Evolutionary conservation across 176 grass and related monocot genomes (phyloP).

Genomic region (Ensete ventricosum): DNA sequence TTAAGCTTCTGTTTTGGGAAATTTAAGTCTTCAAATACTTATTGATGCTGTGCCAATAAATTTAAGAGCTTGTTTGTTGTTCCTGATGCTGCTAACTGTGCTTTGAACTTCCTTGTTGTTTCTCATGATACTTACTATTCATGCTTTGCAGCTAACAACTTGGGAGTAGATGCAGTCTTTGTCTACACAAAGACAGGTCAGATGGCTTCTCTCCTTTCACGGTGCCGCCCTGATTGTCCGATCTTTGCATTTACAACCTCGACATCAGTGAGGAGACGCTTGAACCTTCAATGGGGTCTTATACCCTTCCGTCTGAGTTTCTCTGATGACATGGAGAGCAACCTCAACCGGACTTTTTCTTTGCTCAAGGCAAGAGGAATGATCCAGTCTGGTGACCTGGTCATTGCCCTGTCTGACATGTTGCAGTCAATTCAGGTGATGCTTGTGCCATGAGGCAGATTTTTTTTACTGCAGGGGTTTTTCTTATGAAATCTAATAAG

Average conservation of each 20-base stretch:
- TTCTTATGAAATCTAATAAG: no score
- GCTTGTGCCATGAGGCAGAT: slow-evolving; percentile 54
- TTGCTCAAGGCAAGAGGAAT: slow-evolving; percentile 93
- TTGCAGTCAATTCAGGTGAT: slow-evolving; percentile 95
- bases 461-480: not conserved
- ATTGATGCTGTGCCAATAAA: not conserved
- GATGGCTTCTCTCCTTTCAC: slow-evolving; percentile 83
- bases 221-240: slow-evolving; percentile 82
- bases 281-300: slow-evolving; percentile 97
- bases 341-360: slow-evolving; percentile 86
- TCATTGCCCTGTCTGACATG: slow-evolving; percentile 91
- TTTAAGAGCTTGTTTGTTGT: not conserved
- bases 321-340: slow-evolving; percentile 91
- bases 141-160: slow-evolving; percentile 61
- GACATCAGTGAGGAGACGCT: slow-evolving; percentile 44
- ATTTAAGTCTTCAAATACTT: no score
- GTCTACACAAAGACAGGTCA: slow-evolving; percentile 69
- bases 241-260: slow-evolving; percentile 86
- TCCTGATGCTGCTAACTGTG: not conserved
- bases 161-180: slow-evolving; percentile 79
- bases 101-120: not conserved
- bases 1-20: not conserved
- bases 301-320: slow-evolving; percentile 75
- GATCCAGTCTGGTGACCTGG: slow-evolving; percentile 72
- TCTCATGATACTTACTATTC: slow-evolving; percentile 7